Evolutionary conservation across 2,329 filamentous ascomycete genomes (phyloP).

Genomic region (Lasiodiplodia sp.): DNA sequence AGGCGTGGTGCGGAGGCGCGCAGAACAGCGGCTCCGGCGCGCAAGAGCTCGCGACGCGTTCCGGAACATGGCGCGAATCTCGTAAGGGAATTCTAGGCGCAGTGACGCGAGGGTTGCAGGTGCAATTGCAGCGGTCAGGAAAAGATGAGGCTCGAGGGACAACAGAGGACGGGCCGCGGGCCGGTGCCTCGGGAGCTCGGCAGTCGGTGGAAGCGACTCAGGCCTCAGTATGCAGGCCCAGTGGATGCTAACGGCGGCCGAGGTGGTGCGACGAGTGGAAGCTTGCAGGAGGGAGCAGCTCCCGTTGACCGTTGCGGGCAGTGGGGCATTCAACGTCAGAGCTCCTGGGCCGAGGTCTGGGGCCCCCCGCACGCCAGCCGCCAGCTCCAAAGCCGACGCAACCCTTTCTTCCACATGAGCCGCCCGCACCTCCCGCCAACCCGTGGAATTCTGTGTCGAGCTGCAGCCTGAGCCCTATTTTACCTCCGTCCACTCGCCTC

Average conservation of each 20-base stretch:
- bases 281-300: background rate
- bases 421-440: background rate
- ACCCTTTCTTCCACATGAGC: background rate
- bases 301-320: slow-evolving; percentile 5
- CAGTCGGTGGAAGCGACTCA: background rate
- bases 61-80: slow-evolving; percentile 43
- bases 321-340: slow-evolving; percentile 23
- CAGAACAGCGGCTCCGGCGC: slow-evolving; percentile 41
- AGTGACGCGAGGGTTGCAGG: background rate
- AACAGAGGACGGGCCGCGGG: background rate
- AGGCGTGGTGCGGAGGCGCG: slow-evolving; percentile 36
- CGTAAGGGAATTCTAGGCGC: background rate
- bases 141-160: background rate
- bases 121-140: background rate
- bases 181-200: slow-evolving; percentile 10
- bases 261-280: slow-evolving; percentile 1
- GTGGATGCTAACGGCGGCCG: background rate
- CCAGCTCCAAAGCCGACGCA: slow-evolving; percentile 34
- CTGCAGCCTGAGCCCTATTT: background rate
- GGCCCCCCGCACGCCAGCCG: slow-evolving; percentile 30
- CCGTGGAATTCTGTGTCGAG: slow-evolving; percentile 2
- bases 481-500: background rate
- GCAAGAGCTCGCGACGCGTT: slow-evolving; percentile 45
- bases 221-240: background rate
- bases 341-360: slow-evolving; percentile 27